Percentiles rank a stretch among this genome's conserved stretches.
Conservation (phyloP, 2,329 filamentous ascomycete species). For the Achaetomium macrosporum region DNA sequence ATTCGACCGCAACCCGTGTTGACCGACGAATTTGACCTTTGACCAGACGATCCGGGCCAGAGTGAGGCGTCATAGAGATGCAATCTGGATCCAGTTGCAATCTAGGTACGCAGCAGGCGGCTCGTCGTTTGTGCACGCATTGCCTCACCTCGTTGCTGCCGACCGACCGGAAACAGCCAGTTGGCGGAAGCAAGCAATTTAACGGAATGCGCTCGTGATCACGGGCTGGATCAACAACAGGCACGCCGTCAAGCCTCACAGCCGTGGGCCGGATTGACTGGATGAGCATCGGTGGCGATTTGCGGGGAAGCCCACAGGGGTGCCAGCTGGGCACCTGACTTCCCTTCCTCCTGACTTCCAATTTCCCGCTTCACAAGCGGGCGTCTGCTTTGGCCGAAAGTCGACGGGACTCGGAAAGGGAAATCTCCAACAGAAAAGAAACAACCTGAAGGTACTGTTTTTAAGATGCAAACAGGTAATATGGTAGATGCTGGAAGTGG, state of each 20-base stretch:
- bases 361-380: constrained; percentile 12
- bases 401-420: neutral
- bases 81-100: constrained; percentile 6
- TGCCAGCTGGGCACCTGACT: constrained; percentile 24
- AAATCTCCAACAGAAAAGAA: neutral
- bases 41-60: neutral
- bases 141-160: constrained; percentile 2
- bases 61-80: neutral
- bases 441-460: neutral
- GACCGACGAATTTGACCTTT: constrained; percentile 21
- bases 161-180: constrained; percentile 1
- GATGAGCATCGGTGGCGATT: constrained; percentile 20
- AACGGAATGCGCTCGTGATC: constrained; percentile 20
- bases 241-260: constrained; percentile 7
- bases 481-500: neutral
- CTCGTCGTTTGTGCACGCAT: neutral
- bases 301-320: constrained; percentile 25
- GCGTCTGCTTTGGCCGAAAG: constrained; percentile 16
- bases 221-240: constrained; percentile 16
- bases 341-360: constrained; percentile 20
- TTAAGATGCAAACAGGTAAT: neutral
- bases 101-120: neutral
- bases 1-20: constrained; percentile 23
- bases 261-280: constrained; percentile 12
- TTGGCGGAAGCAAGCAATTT: constrained; percentile 7